Conservation (phyloP, 2,329 filamentous ascomycete genomes). For the Epichloe typhina region DNA sequence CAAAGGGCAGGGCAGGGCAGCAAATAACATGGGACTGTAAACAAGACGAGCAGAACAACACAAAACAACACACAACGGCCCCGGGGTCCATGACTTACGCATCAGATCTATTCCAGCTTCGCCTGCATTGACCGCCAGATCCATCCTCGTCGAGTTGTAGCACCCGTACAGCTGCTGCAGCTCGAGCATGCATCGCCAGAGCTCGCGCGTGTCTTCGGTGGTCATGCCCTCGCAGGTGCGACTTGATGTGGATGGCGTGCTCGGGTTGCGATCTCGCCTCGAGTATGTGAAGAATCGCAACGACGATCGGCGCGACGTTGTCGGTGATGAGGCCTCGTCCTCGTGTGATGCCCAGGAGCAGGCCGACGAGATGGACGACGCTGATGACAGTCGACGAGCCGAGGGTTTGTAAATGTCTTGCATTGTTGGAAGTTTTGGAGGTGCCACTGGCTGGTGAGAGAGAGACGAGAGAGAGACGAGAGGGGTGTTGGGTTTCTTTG, state of each 20-base stretch:
- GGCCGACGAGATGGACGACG: constrained; percentile 3
- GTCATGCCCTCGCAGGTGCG: constrained; percentile 21
- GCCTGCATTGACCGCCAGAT: constrained; percentile 29
- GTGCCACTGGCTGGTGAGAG: too few species aligned
- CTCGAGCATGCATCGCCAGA: constrained; percentile 36
- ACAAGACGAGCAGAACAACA: neutral
- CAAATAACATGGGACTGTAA: neutral
- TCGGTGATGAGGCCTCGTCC: constrained; percentile 3
- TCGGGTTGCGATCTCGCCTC: constrained; percentile 5
- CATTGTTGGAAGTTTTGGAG: neutral
- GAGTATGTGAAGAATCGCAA: constrained; percentile 1
- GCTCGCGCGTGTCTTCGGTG: constrained; percentile 24
- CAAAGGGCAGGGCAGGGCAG: neutral
- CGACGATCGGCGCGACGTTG: constrained; percentile 14
- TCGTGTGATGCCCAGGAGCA: constrained; percentile 1
- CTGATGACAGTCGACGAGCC: constrained; percentile 1
- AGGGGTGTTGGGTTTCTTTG: neutral
- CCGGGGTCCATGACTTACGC: constrained; percentile 23
- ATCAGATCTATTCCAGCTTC: constrained; percentile 27
- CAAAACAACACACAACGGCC: neutral
- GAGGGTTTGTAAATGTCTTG: neutral
- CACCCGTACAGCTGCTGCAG: constrained; percentile 33
- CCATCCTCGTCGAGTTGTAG: constrained; percentile 36
- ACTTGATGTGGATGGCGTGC: constrained; percentile 9
- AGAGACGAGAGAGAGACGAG: neutral